A percentile compares a stretch with the other conserved stretches of the same genome.
Conservation (phyloP, 2,329 filamentous ascomycete species). For the Calonectria pteridis region DNA sequence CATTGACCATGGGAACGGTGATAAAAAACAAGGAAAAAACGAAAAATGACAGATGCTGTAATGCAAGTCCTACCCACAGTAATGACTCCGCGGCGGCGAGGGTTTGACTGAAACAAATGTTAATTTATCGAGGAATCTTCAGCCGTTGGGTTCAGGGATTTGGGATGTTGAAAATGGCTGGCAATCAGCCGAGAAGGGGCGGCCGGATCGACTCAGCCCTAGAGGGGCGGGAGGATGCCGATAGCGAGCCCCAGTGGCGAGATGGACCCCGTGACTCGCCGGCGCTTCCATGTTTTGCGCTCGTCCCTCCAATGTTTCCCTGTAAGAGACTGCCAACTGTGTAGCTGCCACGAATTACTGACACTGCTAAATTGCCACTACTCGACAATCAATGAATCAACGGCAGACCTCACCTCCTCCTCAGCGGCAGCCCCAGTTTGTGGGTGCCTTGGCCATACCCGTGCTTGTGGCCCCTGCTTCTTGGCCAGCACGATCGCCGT, state of each 20-base stretch:
- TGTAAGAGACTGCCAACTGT: neutral
- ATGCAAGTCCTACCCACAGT: neutral
- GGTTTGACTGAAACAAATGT: conserved; percentile 7
- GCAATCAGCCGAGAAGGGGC: conserved; percentile 7
- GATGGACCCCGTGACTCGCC: conserved; percentile 4
- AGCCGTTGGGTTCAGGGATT: neutral
- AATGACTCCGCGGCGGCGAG: neutral
- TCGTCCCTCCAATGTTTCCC: conserved; percentile 5
- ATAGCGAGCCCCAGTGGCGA: conserved; percentile 10
- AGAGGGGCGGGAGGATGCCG: conserved; percentile 22
- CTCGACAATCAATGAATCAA: neutral
- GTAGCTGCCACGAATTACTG: neutral
- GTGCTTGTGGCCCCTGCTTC: conserved; percentile 5
- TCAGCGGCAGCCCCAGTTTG: neutral
- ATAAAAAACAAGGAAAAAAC: neutral
- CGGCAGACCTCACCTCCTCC: neutral
- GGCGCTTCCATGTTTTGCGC: neutral
- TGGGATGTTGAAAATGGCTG: conserved; percentile 10
- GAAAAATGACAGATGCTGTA: conserved; percentile 3
- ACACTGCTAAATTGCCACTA: neutral
- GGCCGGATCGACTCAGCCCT: conserved; percentile 25
- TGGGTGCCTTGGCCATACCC: conserved; percentile 6
- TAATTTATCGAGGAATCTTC: neutral
- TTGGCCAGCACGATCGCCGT: neutral
- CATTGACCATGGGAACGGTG: neutral